Conservation (phyloP, 768 basidiomycete genomes). For the Rhodotorula babjevae region DNA sequence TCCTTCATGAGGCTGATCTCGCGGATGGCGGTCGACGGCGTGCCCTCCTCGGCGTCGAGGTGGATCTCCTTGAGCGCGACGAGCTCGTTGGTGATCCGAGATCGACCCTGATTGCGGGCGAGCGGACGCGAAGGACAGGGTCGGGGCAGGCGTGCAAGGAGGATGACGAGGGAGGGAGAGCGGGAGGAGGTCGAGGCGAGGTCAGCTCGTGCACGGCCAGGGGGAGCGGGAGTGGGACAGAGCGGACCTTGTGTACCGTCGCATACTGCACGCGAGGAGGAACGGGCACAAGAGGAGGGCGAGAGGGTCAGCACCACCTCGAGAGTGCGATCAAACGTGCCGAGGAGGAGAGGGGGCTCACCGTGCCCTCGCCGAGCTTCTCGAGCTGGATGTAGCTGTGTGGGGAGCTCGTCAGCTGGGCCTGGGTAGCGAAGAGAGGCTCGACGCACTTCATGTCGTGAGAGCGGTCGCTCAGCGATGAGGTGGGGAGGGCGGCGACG, state of each 20-base stretch:
- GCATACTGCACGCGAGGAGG: conserved; percentile 45
- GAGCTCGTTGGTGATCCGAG: conserved; percentile 94
- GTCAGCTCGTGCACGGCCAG: too few species aligned
- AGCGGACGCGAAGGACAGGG: too few species aligned
- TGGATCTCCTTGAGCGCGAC: conserved; percentile 99
- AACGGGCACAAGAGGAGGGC: too few species aligned
- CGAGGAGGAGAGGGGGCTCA: not conserved
- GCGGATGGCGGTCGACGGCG: conserved; percentile 95
- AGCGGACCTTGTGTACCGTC: conserved; percentile 51
- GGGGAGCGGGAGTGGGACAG: too few species aligned
- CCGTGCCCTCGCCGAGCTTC: conserved; percentile 49
- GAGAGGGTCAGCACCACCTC: conserved; percentile 1
- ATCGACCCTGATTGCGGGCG: conserved; percentile 68
- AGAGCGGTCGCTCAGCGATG: not conserved
- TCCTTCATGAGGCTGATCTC: conserved; percentile 99
- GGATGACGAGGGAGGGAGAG: too few species aligned
- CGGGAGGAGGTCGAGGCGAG: too few species aligned
- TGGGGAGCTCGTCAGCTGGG: not conserved
- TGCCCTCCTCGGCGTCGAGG: conserved; percentile 98
- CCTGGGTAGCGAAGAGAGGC: not conserved
- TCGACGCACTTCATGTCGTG: not conserved
- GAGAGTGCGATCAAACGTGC: conserved; percentile 30
- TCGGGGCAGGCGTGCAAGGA: too few species aligned
- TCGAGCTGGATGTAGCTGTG: conserved; percentile 60
- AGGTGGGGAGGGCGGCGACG: not conserved